A percentile compares a stretch with the other conserved stretches of the same genome.
phyloP scores from a whole-genome alignment of 225 moss, liverwort and hornwort genomes.

The Bryoerythrophyllum caledonicum region DNA sequence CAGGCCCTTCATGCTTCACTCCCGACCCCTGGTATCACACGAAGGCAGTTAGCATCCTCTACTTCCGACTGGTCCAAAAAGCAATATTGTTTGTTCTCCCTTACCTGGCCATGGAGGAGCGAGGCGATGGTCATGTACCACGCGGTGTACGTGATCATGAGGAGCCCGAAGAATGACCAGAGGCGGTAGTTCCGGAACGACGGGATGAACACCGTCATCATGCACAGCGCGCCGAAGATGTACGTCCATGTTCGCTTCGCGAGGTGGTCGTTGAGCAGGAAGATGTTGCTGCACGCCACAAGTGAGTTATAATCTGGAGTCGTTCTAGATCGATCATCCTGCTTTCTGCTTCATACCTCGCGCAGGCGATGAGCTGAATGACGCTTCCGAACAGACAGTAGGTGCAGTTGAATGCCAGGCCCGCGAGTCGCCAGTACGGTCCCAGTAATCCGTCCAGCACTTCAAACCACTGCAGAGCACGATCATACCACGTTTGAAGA shows the following conservation, averaged over 20 bases:
- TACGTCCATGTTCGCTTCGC: constrained; percentile 87
- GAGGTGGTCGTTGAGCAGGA: constrained; percentile 64
- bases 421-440: constrained; percentile 49
- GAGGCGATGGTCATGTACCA: constrained; percentile 88
- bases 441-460: constrained; percentile 78
- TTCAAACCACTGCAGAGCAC: constrained; percentile 73
- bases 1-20: constrained; percentile 55
- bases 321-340: too few species aligned
- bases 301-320: not conserved
- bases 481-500: not conserved
- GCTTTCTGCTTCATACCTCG: constrained; percentile 51
- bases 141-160: constrained; percentile 86
- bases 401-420: constrained; percentile 70
- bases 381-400: constrained; percentile 75
- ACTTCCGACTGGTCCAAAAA: not conserved
- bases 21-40: constrained; percentile 2
- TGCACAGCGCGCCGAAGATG: constrained; percentile 73
- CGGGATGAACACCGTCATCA: constrained; percentile 59
- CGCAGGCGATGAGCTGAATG: constrained; percentile 85
- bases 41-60: not conserved
- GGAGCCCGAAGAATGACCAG: constrained; percentile 85
- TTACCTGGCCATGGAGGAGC: constrained; percentile 71
- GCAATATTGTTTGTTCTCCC: too few species aligned
- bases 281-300: constrained; percentile 63
- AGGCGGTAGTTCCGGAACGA: constrained; percentile 75